A percentile compares a stretch with the other conserved stretches of the same genome.
phyloP scores from a whole-genome alignment of 345 rosid species.

The Pseudoturritis turrita region DNA sequence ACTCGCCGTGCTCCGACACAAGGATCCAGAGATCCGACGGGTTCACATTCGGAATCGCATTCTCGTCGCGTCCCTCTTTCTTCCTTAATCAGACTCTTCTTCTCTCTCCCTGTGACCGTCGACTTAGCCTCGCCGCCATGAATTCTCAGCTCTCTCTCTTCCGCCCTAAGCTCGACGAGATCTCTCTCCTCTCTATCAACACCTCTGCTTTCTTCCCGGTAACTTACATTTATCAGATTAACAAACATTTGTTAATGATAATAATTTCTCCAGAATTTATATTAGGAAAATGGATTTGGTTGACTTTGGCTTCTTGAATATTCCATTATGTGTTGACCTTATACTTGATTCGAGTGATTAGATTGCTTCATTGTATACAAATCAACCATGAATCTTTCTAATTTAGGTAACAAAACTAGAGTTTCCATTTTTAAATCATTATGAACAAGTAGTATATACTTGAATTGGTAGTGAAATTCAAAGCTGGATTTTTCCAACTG shows the following conservation, averaged over 20 bases:
- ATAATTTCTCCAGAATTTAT: not conserved
- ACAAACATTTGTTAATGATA: not conserved
- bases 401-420: not conserved
- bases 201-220: slow-evolving; percentile 59
- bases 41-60: slow-evolving; percentile 72
- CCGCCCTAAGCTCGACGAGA: slow-evolving; percentile 86
- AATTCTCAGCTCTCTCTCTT: slow-evolving; percentile 66
- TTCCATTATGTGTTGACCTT: too few species aligned
- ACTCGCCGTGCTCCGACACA: slow-evolving; percentile 71
- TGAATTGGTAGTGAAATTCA: not conserved
- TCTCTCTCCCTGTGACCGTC: slow-evolving; percentile 77
- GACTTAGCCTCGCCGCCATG: slow-evolving; percentile 52
- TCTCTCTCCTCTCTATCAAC: slow-evolving; percentile 92
- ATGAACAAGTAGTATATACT: not conserved
- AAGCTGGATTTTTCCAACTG: too few species aligned
- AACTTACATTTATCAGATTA: too few species aligned
- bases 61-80: slow-evolving; percentile 57
- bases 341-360: too few species aligned
- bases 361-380: too few species aligned
- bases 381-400: not conserved
- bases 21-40: slow-evolving; percentile 68
- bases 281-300: not conserved
- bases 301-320: not conserved
- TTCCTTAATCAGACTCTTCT: slow-evolving; percentile 39
- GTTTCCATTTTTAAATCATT: not conserved